These are phyloP conservation scores for Eucalyptus marginata DNA, from an alignment of 345 rosid species.

Conservation along the genomic window DNA sequence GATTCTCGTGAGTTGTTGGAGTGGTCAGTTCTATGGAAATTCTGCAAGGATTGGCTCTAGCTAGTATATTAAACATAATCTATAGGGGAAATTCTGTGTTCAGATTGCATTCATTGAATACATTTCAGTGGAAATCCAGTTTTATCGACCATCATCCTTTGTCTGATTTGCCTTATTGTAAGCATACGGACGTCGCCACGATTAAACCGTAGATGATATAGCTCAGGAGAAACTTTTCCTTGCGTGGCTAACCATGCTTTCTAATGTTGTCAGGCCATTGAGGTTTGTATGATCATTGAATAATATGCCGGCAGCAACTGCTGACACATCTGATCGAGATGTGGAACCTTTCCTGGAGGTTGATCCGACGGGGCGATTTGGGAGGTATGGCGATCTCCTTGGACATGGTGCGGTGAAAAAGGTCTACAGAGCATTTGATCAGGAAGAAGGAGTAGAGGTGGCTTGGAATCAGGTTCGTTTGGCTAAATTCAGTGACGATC, in stretches of 20 bases:
- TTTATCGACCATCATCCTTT: background rate
- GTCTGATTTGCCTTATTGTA: background rate
- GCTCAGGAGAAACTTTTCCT: background rate
- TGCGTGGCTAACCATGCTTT: background rate
- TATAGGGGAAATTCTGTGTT: background rate
- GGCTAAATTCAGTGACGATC: slow-evolving; percentile 33
- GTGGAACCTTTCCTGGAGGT: slow-evolving; percentile 46
- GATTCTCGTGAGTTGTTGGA: background rate
- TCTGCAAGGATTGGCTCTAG: background rate
- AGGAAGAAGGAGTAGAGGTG: slow-evolving; percentile 67
- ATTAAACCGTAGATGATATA: background rate
- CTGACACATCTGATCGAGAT: slow-evolving; percentile 18
- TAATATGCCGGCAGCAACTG: slow-evolving; percentile 43
- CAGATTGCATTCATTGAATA: background rate
- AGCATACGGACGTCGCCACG: background rate
- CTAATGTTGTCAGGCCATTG: background rate
- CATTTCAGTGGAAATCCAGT: background rate
- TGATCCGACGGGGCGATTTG: slow-evolving; percentile 55
- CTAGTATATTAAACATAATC: background rate
- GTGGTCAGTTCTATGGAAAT: background rate
- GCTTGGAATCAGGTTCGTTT: slow-evolving; percentile 69
- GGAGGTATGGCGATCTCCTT: slow-evolving; percentile 43
- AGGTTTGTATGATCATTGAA: background rate
- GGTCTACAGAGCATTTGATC: slow-evolving; percentile 70
- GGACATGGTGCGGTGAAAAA: slow-evolving; percentile 61